Evolutionary conservation across 306 rosid genomes (phyloP), one percentile per base, ranked within the genome.

Genomic region (Trifolium subterraneum): DNA sequence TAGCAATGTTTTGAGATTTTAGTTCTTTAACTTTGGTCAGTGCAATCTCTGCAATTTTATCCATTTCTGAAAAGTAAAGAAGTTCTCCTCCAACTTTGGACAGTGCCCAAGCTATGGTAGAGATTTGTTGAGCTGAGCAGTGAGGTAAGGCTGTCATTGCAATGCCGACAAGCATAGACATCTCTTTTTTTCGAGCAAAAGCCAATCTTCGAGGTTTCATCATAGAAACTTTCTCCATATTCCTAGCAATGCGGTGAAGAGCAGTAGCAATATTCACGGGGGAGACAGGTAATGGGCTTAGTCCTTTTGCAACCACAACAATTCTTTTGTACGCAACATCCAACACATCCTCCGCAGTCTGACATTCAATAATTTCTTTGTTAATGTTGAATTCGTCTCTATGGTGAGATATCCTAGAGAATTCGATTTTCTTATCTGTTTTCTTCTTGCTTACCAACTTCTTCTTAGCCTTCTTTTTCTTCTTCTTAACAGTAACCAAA

Each of bases 41-140:
- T 29, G 97, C 93, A 71, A 94, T 91, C 85, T 94, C 96, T 10
- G 89, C 96, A 78, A 94, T 86, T 76, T 97, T 84, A 73, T 94
- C 98, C 97, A 94, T 91, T 80, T 94, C 97, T n/a, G 98, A 94
- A 80, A 84, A 50, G 82, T 88, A 94, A 80, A 91, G 90, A 69
- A 91, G 84, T 67, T 94, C 90, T 8, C 97, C 96, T 10, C 98
- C 98, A 63, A 91, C 90, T 85, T 91, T 94, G 73, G 98, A 90
- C 86, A 91, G 71, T 7, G 95, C 97, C 98, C 98, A 88, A 0
- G 97, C 77, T 58, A 94, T 87, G 71, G 91, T 91, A 18, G 98
- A 91, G 81, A 91, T 76, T 27, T 92, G 96, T 83, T 90, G 97
- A 16, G 96, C 90, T 0, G 97, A 94, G 81, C 96, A 91, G 23